Conservation (phyloP, 805 yeast genomes). For the Kuraishia floccosa region DNA sequence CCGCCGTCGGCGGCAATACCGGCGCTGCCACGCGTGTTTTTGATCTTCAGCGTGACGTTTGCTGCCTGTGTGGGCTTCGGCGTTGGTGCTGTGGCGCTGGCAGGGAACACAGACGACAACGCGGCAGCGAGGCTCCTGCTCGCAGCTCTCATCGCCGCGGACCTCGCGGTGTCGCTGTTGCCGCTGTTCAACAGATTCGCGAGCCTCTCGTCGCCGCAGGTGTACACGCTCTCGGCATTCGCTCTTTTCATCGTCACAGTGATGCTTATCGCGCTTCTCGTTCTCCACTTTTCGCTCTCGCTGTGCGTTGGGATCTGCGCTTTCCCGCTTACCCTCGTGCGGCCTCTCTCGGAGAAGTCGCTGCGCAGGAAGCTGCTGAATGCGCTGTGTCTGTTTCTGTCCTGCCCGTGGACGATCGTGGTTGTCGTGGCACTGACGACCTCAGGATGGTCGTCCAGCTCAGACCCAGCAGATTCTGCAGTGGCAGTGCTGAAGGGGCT, state of each 20-base stretch:
- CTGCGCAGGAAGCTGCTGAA: slow-evolving; percentile 7
- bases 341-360: slow-evolving; percentile 15
- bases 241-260: slow-evolving; percentile 51
- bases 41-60: slow-evolving; percentile 9
- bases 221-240: slow-evolving; percentile 13
- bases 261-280: slow-evolving; percentile 59
- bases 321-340: slow-evolving; percentile 62
- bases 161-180: background rate
- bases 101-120: background rate
- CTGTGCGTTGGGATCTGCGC: slow-evolving; percentile 58
- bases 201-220: slow-evolving; percentile 10
- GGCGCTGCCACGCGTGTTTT: slow-evolving; percentile 8
- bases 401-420: slow-evolving; percentile 20
- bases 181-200: background rate
- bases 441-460: slow-evolving; percentile 9
- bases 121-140: slow-evolving; percentile 2
- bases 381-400: slow-evolving; percentile 12
- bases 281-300: slow-evolving; percentile 79
- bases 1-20: slow-evolving; percentile 2
- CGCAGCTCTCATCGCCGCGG: background rate
- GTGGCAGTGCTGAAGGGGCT: slow-evolving; percentile 34
- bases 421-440: slow-evolving; percentile 9
- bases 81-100: slow-evolving; percentile 4
- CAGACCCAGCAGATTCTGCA: slow-evolving; percentile 1
- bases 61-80: slow-evolving; percentile 13